Evolutionary conservation across 2,329 filamentous ascomycete genomes (phyloP), one percentile per base, ranked within the genome.

Genomic region (Talaromyces albobiverticillius): DNA sequence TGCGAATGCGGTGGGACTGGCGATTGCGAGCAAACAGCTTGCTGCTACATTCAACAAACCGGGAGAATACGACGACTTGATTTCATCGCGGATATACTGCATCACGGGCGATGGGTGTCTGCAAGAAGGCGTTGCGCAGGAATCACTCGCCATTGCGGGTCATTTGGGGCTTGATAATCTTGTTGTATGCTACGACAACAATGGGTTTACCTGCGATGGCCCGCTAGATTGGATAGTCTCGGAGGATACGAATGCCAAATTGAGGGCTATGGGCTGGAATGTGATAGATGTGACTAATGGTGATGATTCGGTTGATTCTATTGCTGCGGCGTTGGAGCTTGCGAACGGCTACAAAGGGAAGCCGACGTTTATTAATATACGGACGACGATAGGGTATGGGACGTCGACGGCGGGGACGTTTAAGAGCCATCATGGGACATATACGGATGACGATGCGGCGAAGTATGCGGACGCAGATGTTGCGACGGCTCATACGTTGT

Each of bases 1-100:
- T n/a, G 79, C 81, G 18, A 84, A 85, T 57, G 79, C 82, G 0
- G 81, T 84, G 7, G 82, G 82, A 8, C 67, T 84, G 22, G 82
- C 82, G 10, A 80, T 83, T 61, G 82, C 82, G 0, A 74, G 76
- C 3, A 84, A 82, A 67, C 75, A 83, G 56, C 71, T 83, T 3
- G 78, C 72, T 0, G 79, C 80, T 0, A 77, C 69, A 0, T 84
- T 79, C 66, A 84, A 84, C 66, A 68, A 67, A 26, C 78, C 78
- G n/a, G n/a, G n/a, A n/a, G n/a, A n/a, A n/a, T n/a, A n/a, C n/a
- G n/a, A n/a, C n/a, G n/a, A n/a, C n/a, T n/a, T n/a, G n/a, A n/a
- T n/a, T n/a, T n/a, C n/a, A n/a, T n/a, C n/a, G n/a, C n/a, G n/a
- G n/a, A n/a, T 0, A 0, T 84, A 73, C 67, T 84, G 81, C 57